Evolutionary conservation across 345 rosid species (phyloP), one percentile per base, ranked within the genome.

Genomic region (Fremontodendron californicum): DNA sequence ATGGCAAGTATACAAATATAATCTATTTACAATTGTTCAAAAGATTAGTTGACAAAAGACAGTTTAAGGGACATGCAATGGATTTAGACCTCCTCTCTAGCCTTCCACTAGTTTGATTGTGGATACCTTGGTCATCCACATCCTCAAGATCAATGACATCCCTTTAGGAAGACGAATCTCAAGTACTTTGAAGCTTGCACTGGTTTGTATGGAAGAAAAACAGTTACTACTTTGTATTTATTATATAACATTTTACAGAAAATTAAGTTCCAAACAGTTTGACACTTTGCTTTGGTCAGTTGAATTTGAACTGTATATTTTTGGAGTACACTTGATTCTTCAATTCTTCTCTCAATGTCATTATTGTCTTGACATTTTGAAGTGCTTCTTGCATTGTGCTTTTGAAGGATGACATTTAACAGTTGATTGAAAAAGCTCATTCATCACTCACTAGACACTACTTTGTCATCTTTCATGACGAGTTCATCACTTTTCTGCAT

Each of bases 401-500:
- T 61, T 27, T 61, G 35, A 33, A 33, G 46, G 68, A 66, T 69
- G 52, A 61, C 25, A 31, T 71, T 70, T 15, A 27, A 57, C 55
- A 16, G 29, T 35, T 83, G 65, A 78, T 64, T 39, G 43, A 43
- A 45, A 74, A 79, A 64, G 78, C 42, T 77, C 73, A 10, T 65
- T 45, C 40, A 37, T 81, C 76, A 29, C 42, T 73, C 27, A 60
- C 33, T 31, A 16, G 37, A 39, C 40, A 23, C 57, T 29, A 71
- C 57, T 43, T 78, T 43, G 40, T 69, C 73, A 27, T 81, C n/a
- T n/a, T 35, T 74, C 55, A 31, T 79, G 43, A 78, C 76, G 63
- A 71, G 21, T 45, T 43, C 64, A 61, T 45, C 60, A 37, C 67
- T 79, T 77, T 75, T 75, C 67, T 62, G 40, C 35, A 75, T 67